These are phyloP conservation scores for Eucalyptus cloeziana DNA, from an alignment of 345 rosid genomes.

Conservation along the genomic window DNA sequence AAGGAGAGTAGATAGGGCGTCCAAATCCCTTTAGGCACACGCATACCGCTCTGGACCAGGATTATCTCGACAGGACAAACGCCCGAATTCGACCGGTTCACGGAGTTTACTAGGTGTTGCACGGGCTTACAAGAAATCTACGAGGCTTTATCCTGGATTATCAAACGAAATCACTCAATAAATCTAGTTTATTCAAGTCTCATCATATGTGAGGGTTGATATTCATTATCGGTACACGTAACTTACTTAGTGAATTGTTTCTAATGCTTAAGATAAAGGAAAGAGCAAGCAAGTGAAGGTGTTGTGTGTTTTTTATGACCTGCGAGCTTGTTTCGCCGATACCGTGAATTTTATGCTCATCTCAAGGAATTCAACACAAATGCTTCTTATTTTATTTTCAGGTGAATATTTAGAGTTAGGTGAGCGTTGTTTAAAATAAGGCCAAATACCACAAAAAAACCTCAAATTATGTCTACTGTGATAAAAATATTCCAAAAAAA, in stretches of 20 bases:
- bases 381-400: neutral
- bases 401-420: neutral
- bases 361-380: neutral
- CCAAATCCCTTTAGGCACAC: neutral
- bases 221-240: neutral
- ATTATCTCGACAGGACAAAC: neutral
- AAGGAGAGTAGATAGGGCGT: neutral
- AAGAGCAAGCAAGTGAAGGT: neutral
- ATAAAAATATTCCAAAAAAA: rapidly evolving
- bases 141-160: neutral
- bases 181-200: neutral
- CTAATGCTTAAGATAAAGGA: neutral
- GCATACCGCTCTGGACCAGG: neutral
- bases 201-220: neutral
- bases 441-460: no score
- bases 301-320: neutral
- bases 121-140: neutral
- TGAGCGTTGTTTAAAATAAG: rapidly evolving
- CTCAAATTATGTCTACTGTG: neutral
- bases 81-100: neutral
- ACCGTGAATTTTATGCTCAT: neutral
- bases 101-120: neutral
- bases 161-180: neutral
- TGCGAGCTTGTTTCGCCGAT: rapidly evolving
- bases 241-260: neutral